Evolutionary conservation across 441 rosid species (phyloP), one percentile per base, ranked within the genome.

Genomic region (Mallotus repandus): DNA sequence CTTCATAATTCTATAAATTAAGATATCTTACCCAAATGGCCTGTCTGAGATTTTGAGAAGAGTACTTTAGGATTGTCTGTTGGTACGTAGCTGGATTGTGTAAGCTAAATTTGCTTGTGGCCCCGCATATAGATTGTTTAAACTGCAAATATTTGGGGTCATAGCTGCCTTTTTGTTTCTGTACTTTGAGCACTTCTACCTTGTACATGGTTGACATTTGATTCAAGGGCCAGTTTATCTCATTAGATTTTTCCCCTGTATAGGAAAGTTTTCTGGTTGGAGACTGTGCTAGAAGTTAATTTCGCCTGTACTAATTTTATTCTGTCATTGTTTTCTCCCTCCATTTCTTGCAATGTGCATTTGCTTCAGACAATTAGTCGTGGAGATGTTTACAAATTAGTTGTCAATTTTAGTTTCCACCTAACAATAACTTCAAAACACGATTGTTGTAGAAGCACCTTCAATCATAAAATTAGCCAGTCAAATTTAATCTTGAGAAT

Each of bases 41-140:
- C 57, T 25, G 35, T 58, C 49, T 14, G 43, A 54, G 52, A 16
- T 52, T 22, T 32, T 32, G 21, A 74, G 60, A 68, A 32, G 32
- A 32, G 13, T 32, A 4, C 29, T 56, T 66, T 4, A 45, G 22
- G 48, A 64, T 54, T 54, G 6, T 55, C 9, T 12, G 21, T 19
- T 29, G 41, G 70, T 43, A 16, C 43, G 8, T 12, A 60, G 53
- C 14, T 43, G 49, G 32, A 22, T 43, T 65, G 32, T 63, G 45
- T 58, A 64, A 53, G 69, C n/a, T 61, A 32, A 29, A 60, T 56
- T 58, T 57, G 15, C 65, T 70, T 25, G 25, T 46, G 49, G 41
- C 56, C 15, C 10, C 43, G 18, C n/a, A 13, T 8, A 15, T 32
- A 22, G 25, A 70, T 48, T 45, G 18, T 70, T 57, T 56, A 69